Percentiles rank a stretch among this genome's conserved stretches.
These are phyloP conservation scores for Puccinellia tenuiflora DNA, from an alignment of 176 grass and related monocot genomes.

Conservation along the genomic window DNA sequence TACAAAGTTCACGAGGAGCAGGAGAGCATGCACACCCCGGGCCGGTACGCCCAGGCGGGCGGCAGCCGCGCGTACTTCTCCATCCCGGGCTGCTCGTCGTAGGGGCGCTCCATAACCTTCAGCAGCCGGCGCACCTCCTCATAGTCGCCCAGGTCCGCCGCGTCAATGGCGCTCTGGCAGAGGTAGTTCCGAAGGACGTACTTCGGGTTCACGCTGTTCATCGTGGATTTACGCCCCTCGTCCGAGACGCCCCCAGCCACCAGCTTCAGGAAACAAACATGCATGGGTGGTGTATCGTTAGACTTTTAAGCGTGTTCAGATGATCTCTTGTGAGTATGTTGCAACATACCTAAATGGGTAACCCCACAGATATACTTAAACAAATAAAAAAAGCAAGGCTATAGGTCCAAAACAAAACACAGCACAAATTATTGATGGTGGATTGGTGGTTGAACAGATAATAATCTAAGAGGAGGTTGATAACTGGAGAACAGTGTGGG, in stretches of 20 bases:
- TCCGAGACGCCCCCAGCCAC: conserved; percentile 54
- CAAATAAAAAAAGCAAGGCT: not conserved
- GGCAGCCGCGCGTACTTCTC: conserved; percentile 88
- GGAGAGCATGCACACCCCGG: conserved; percentile 95
- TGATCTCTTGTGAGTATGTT: not conserved
- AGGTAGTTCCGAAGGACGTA: conserved; percentile 92
- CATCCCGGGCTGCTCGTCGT: conserved; percentile 80
- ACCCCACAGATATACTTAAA: not conserved
- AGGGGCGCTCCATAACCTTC: conserved; percentile 76
- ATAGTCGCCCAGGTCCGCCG: conserved; percentile 71
- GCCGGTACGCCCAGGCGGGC: conserved; percentile 95
- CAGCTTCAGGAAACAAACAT: conserved; percentile 47
- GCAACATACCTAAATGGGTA: not conserved
- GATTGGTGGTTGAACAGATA: not conserved
- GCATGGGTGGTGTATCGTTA: not conserved
- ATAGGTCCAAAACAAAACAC: not conserved
- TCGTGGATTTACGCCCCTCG: conserved; percentile 61
- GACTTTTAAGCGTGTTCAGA: not conserved
- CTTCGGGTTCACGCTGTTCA: conserved; percentile 84
- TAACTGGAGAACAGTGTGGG: not conserved
- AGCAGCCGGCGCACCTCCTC: conserved; percentile 59
- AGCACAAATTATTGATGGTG: not conserved
- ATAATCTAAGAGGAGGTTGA: not conserved
- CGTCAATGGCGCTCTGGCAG: conserved; percentile 79
- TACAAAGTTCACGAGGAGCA: conserved; percentile 69